phyloP scores from a whole-genome alignment of 371 early-diverging fungal genomes.

The Funneliformis caledonium region DNA sequence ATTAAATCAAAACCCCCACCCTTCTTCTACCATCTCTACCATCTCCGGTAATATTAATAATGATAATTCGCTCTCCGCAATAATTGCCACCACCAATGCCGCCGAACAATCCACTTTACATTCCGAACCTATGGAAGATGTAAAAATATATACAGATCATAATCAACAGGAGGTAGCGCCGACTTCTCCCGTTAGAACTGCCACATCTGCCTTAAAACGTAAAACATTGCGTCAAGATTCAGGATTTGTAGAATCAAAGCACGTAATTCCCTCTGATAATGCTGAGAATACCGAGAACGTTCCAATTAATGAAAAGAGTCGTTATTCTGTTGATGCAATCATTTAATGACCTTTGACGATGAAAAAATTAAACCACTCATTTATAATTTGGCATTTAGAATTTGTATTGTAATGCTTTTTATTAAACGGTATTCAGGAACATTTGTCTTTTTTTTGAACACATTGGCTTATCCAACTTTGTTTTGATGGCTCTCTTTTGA shows the following conservation, averaged over 20 bases:
- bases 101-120: neutral
- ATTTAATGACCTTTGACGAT: too few relatives aligned
- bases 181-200: too few relatives aligned
- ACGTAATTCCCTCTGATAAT: neutral
- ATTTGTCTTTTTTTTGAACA: too few relatives aligned
- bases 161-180: neutral
- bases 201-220: neutral
- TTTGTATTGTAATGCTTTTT: too few relatives aligned
- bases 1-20: neutral
- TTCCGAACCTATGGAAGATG: slow-evolving; percentile 17
- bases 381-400: too few relatives aligned
- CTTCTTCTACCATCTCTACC: neutral
- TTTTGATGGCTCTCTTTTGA: too few relatives aligned
- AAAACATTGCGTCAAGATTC: slow-evolving; percentile 16
- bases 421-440: too few relatives aligned
- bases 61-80: neutral
- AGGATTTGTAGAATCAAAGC: neutral
- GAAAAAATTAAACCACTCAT: too few relatives aligned
- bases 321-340: too few relatives aligned
- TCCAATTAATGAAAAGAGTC: too few relatives aligned
- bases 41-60: neutral
- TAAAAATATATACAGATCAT: neutral
- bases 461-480: too few relatives aligned
- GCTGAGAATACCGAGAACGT: too few relatives aligned
- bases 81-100: neutral